A percentile compares a stretch with the other conserved stretches of the same genome.
Conservation (phyloP, 768 basidiomycete species). For the Boletus pseudopeckii region DNA sequence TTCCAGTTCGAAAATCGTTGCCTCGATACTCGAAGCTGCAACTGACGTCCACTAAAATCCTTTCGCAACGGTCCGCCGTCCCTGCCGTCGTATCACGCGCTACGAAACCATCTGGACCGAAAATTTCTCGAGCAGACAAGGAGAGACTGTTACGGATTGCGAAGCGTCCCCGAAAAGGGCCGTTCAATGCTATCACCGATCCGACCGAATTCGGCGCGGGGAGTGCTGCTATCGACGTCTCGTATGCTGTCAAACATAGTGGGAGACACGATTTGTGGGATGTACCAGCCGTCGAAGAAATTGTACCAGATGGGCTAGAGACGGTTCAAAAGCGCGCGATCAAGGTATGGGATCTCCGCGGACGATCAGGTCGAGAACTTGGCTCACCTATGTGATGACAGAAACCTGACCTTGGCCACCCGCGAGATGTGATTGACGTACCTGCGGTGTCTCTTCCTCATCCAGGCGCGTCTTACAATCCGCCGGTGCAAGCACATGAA, state of each 20-base stretch:
- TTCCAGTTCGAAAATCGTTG: constrained; percentile 55
- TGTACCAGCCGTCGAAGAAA: constrained; percentile 30
- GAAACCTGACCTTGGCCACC: constrained; percentile 47
- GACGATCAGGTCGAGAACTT: neutral
- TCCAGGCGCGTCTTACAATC: constrained; percentile 88
- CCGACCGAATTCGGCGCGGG: constrained; percentile 65
- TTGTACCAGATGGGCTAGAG: constrained; percentile 41
- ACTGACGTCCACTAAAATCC: constrained; percentile 72
- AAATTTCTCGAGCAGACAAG: constrained; percentile 66
- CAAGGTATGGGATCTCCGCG: constrained; percentile 43
- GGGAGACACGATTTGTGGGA: constrained; percentile 68
- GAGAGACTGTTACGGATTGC: constrained; percentile 72
- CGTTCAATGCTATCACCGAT: constrained; percentile 69
- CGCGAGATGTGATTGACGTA: constrained; percentile 52
- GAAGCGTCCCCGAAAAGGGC: constrained; percentile 65
- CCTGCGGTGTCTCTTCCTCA: constrained; percentile 72
- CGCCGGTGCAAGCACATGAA: constrained; percentile 67
- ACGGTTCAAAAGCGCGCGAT: constrained; percentile 38
- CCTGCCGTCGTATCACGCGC: constrained; percentile 73
- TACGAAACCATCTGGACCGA: constrained; percentile 27
- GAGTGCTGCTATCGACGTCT: constrained; percentile 59
- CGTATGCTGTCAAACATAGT: constrained; percentile 64
- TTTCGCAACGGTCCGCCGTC: constrained; percentile 82
- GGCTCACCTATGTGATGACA: constrained; percentile 21
- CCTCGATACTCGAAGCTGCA: constrained; percentile 52